Base-by-base conservation (phyloP, 2,329 filamentous ascomycete species). In the Colletotrichum limetticola region DNA sequence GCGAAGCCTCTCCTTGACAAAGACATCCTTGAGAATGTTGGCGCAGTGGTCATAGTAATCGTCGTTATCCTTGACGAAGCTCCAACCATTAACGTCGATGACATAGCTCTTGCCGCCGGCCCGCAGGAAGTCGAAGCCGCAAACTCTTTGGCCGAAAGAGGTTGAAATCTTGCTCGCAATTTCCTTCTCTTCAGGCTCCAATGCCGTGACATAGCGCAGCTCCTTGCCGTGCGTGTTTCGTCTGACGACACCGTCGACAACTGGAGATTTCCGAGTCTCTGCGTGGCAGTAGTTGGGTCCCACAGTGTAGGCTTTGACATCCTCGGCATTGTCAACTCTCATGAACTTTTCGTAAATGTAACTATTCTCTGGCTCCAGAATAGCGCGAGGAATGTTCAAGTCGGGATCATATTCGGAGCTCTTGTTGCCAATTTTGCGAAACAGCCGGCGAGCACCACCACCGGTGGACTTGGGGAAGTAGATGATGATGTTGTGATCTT, bases 1-100 rank as follows among this genome's bases (percentile, higher is more conserved):
- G 49, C 90, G 89, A 65, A 91, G 83, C 78, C 92, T 94, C 82
- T 98, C 96, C 75, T 91, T 91, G 75, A 97, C 87, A 76, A 99
- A 98, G 80, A 97, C 94, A 7, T 97, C 92, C 79, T 92, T 94
- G 64, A 99, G 85, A 61, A 98, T 98, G 72, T 87, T 92, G 26
- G 97, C 91, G 77, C 93, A 97, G 79, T 95, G 94, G 79, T 98
- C 94, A 81, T 99, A 99, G 82, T 99, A 99, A 74, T 97, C 95
- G 75, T 98, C 96, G 78, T 99, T 99, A 82, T 99, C 97, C 82
- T 99, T 99, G 82, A 99, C 97, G 79, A 99, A 99, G 80, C 96
- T 98, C 97, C 97, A 99, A 14, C 97, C 97, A 81, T 99, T 99
- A 77, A 99, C 97, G 78, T 99, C 97, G 76, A 99, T 99, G 61